Evolutionary conservation across 1,284 basidiomycete species (phyloP), one percentile per base, ranked within the genome.

Genomic region (Boletus albobrunnescens): DNA sequence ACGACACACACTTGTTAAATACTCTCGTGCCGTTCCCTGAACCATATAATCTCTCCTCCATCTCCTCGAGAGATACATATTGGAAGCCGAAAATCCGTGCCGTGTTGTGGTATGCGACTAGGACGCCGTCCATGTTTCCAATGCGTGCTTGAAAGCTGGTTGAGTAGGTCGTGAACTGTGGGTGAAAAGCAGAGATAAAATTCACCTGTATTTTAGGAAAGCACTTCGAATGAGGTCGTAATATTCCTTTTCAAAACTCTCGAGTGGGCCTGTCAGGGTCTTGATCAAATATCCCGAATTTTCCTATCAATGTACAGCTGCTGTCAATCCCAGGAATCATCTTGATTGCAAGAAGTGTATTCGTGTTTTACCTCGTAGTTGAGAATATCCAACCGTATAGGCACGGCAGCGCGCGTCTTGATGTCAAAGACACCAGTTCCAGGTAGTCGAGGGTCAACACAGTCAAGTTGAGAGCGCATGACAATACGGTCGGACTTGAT

Each of bases 391-490:
- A 89, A 73, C 6, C 95, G 84, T 40, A 98, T 84, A 1, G 91
- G 83, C 28, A 91, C 69, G 30, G 84, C 87, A 0, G 94, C 94
- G 33, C 94, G 80, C 0, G 95, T 98, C 69, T 99, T 99, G 67
- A 99, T 85, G 63, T 99, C 95, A 57, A 99, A 99, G 0, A 95
- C 85, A 22, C 91, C 91, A 0, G 84, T 85, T 1, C 93, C 91
- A 1, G 94, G 94, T 16, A 99, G 69, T 26, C 89, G 78, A 28
- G 69, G 59, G 61, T 98, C 90, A 1, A 82, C 70, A 58, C 93
- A 94, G 65, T 99, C 95, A 10, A 99, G 77, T 66, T 99, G 95
- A 1, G 94, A 96, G 14, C 95, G 89, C 87, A 97, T 92, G 38
- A 98, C 74, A 53, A 98, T 84, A 11, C 77, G 78, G 3, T 79